Evolutionary conservation across 225 moss, liverwort and hornwort genomes (phyloP).

Genomic region (Polytrichum commune): DNA sequence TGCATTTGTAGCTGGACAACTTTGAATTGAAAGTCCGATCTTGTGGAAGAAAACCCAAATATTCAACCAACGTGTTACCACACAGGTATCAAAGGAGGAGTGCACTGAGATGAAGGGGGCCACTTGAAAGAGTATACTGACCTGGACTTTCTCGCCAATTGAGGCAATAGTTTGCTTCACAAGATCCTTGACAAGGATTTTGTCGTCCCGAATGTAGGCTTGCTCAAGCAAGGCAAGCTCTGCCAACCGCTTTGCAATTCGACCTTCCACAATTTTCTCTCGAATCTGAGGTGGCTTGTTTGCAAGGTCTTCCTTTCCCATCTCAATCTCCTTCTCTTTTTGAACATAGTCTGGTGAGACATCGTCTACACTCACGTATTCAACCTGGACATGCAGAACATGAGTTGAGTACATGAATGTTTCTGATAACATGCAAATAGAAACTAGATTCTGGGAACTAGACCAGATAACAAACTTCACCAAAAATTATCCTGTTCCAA

Average conservation of each 20-base stretch:
- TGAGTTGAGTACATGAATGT: too few species aligned
- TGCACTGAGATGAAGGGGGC: too few species aligned
- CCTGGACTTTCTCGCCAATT: conserved; percentile 88
- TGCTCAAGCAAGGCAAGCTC: conserved; percentile 88
- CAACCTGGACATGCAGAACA: conserved; percentile 25
- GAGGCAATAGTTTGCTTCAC: conserved; percentile 73
- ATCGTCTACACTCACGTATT: conserved; percentile 66
- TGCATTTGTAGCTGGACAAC: too few species aligned
- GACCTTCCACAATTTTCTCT: conserved; percentile 82
- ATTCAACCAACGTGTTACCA: too few species aligned
- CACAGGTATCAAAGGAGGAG: too few species aligned
- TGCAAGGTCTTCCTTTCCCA: conserved; percentile 74
- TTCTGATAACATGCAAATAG: too few species aligned
- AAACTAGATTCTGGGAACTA: too few species aligned
- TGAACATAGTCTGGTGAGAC: conserved; percentile 58
- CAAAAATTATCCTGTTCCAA: too few species aligned
- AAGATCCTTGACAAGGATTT: conserved; percentile 67
- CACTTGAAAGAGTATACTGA: conserved; percentile 4
- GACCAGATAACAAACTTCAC: too few species aligned
- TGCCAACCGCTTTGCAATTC: conserved; percentile 64
- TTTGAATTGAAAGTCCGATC: too few species aligned
- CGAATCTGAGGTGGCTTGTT: conserved; percentile 73
- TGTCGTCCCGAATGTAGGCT: conserved; percentile 73
- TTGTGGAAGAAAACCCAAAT: too few species aligned
- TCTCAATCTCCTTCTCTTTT: conserved; percentile 74